Conservation (phyloP, 176 grass and related monocot genomes). For the Aechmea fasciata region DNA sequence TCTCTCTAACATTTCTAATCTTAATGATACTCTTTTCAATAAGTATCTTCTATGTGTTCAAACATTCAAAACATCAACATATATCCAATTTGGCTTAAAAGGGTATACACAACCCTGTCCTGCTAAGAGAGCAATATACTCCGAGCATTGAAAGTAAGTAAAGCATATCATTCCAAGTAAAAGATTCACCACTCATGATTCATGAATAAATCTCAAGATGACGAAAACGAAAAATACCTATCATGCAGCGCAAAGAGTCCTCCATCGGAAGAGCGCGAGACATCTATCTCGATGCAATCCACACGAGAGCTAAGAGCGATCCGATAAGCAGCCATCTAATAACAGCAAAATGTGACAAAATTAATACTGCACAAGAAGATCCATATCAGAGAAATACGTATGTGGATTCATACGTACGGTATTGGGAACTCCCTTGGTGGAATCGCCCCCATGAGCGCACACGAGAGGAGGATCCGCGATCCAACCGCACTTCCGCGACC, state of each 20-base stretch:
- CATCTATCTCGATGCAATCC: conserved; percentile 82
- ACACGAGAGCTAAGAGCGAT: conserved; percentile 53
- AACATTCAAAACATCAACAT: too few relatives aligned
- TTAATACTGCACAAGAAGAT: too few relatives aligned
- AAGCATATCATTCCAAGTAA: too few relatives aligned
- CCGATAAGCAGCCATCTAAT: conserved; percentile 65
- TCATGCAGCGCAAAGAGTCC: conserved; percentile 67
- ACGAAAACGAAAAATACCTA: conserved; percentile 36
- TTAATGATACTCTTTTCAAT: too few relatives aligned
- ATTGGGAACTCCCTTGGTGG: conserved; percentile 56
- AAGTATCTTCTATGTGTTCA: too few relatives aligned
- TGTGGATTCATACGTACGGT: conserved; percentile 24
- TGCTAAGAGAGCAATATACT: too few relatives aligned
- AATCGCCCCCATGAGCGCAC: conserved; percentile 81
- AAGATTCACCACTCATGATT: background rate
- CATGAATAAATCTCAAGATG: background rate
- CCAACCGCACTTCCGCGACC: conserved; percentile 72
- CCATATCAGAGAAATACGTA: too few relatives aligned
- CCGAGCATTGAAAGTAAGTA: too few relatives aligned
- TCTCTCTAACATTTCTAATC: too few relatives aligned
- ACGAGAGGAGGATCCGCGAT: conserved; percentile 57
- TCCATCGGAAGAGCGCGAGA: conserved; percentile 71
- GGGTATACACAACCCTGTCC: too few relatives aligned
- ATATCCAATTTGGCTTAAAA: too few relatives aligned
- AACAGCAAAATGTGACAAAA: background rate